Base-by-base conservation (phyloP, 805 yeast species). In the Spathaspora sp. region DNA sequence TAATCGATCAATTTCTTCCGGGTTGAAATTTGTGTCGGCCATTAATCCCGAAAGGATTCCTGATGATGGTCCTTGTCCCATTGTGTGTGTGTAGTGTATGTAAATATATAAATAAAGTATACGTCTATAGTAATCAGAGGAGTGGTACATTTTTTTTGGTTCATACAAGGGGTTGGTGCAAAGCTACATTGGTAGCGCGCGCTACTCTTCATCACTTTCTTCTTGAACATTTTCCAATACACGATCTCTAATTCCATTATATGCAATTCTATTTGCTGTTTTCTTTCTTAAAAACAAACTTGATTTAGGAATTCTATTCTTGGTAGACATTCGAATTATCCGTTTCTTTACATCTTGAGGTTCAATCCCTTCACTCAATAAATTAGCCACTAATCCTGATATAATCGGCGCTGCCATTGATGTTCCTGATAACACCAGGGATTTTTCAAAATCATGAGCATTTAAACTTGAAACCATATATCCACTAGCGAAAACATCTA, bases 1-100 rank as follows among this genome's bases (percentile, higher is more conserved):
- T 53, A 94, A 75, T 55, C 99, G 79, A 65, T 92, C 96, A 49
- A 94, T 87, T 65, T 94, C 99, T 55, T 90, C 97, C 47, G 86
- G 79, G 51, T 89, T 96, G 68, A 93, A 89, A 66, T 85, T 86
- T 8, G 96, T 88, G 20, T 91, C 93, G 65, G 87, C 92, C 59
- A 88, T 81, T 20, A 89, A 77, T 56, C 81, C 80, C 53, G 87
- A 94, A 54, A 89, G 63, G 28, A 81, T 62, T 48, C 76, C 82
- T 12, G 89, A 83, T 7, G 86, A 79, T 19, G 80, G 76, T n/a
- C 51, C 56, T 9, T 77, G 76, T 42, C 90, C 90, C 90, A 82
- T 82, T 10, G 3, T 35, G 18, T 35, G 40, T 16, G 38, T 32
- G n/a, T 32, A 11, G n/a, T 32, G 38, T 35, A 11, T 35, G 9